Conservation (phyloP, 208 protist species). For the Trypanosoma congolense region DNA sequence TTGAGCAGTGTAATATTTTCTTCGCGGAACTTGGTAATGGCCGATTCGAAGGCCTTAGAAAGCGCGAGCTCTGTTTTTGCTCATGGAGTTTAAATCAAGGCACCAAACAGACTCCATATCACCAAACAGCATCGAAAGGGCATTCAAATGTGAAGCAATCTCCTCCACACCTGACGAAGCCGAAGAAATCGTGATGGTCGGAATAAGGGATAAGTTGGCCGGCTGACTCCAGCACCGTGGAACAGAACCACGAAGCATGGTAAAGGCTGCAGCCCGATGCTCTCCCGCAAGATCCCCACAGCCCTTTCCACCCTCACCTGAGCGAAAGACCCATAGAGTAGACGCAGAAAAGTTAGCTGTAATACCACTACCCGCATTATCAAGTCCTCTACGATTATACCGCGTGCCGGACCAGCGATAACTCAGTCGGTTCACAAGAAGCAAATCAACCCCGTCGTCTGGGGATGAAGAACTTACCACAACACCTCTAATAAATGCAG, state of each 20-base stretch:
- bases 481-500: constrained; percentile 60
- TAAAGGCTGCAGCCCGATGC: constrained; percentile 43
- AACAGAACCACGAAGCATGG: constrained; percentile 67
- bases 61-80: constrained; percentile 42
- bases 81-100: constrained; percentile 57
- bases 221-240: constrained; percentile 76
- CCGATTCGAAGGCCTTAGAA: constrained; percentile 45
- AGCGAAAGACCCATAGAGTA: constrained; percentile 55
- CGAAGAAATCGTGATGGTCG: constrained; percentile 48
- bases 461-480: constrained; percentile 15
- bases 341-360: constrained; percentile 72
- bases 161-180: constrained; percentile 10
- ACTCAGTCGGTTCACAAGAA: constrained; percentile 59
- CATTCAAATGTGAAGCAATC: constrained; percentile 35
- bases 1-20: background rate
- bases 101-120: constrained; percentile 30
- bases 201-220: constrained; percentile 66
- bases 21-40: constrained; percentile 20
- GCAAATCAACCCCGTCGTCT: constrained; percentile 21
- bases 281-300: background rate
- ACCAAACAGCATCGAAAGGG: constrained; percentile 30
- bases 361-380: constrained; percentile 54
- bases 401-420: constrained; percentile 76
- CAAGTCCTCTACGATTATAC: constrained; percentile 81
- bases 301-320: constrained; percentile 4